Conservation (phyloP, 495 filamentous ascomycete genomes). For the Aspergillus coremiiformis region DNA sequence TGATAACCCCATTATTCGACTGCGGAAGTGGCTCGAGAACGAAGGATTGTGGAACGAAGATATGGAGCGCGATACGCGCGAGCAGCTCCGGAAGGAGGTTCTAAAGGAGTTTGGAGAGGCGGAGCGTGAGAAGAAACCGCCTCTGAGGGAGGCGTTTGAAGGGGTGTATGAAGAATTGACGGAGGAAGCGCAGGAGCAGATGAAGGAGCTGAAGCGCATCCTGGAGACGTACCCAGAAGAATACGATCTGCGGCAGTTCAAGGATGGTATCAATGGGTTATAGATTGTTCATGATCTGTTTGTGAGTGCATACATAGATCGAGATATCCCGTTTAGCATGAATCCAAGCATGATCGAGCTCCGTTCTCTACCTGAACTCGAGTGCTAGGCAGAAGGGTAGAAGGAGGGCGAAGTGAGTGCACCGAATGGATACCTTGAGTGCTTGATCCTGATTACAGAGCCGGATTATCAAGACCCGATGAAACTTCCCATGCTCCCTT, state of each 20-base stretch:
- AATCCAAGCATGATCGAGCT: not conserved
- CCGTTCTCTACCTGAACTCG: not conserved
- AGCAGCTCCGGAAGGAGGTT: slow-evolving; percentile 60
- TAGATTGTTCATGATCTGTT: slow-evolving; percentile 8
- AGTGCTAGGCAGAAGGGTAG: no score
- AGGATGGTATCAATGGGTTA: slow-evolving; percentile 67
- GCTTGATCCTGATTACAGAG: no score
- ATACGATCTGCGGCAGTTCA: slow-evolving; percentile 76
- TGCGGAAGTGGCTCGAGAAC: slow-evolving; percentile 88
- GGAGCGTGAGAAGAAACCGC: slow-evolving; percentile 83
- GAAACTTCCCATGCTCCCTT: no score
- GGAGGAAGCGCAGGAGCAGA: slow-evolving; percentile 72
- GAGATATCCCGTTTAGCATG: not conserved
- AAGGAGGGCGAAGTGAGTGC: no score
- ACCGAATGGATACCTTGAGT: no score
- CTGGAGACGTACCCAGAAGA: slow-evolving; percentile 85
- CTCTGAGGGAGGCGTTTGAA: slow-evolving; percentile 68
- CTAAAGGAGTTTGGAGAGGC: slow-evolving; percentile 79
- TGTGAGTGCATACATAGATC: not conserved
- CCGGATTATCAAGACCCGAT: no score
- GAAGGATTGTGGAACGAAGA: slow-evolving; percentile 77
- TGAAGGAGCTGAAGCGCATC: slow-evolving; percentile 65
- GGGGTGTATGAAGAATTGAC: slow-evolving; percentile 86
- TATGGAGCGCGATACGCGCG: slow-evolving; percentile 65
- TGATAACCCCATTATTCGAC: slow-evolving; percentile 85